Percentiles rank a stretch among this genome's conserved stretches.
Evolutionary conservation across 768 basidiomycete genomes (phyloP).

Genomic region (Scleroderma citrinum): DNA sequence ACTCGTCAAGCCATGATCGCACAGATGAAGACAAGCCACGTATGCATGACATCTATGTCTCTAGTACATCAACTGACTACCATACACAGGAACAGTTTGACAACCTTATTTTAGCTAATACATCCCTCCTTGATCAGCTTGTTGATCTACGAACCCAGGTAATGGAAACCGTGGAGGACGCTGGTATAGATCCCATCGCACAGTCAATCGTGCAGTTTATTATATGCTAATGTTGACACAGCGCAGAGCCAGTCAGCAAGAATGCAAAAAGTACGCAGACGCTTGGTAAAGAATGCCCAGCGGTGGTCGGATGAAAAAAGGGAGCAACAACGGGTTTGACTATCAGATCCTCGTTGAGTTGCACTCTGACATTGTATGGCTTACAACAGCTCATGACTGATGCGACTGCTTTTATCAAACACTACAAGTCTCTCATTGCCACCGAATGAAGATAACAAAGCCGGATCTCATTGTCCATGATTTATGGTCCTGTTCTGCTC

Average conservation of each 20-base stretch:
- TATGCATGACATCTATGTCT: conserved; percentile 2
- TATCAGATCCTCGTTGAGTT: background rate
- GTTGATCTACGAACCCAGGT: conserved; percentile 24
- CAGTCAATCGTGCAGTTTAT: background rate
- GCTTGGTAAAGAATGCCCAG: conserved; percentile 29
- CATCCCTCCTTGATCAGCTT: conserved; percentile 27
- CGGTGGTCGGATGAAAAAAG: conserved; percentile 30
- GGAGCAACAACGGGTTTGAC: conserved; percentile 33
- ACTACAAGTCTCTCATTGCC: conserved; percentile 35
- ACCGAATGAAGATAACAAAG: conserved; percentile 11
- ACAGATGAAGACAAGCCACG: conserved; percentile 11
- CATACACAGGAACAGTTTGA: conserved; percentile 18
- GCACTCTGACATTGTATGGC: background rate
- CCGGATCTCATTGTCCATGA: background rate
- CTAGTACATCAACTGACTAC: conserved; percentile 1
- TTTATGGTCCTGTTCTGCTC: background rate
- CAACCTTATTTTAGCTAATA: conserved; percentile 16
- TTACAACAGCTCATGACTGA: conserved; percentile 30
- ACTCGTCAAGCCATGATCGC: conserved; percentile 5
- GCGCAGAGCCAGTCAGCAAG: conserved; percentile 28
- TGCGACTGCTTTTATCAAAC: conserved; percentile 34
- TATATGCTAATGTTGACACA: conserved; percentile 10
- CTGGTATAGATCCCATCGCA: conserved; percentile 22
- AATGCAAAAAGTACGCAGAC: conserved; percentile 30
- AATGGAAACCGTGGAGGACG: conserved; percentile 27